These are phyloP conservation scores for Luvunga scandens DNA, from an alignment of 345 rosid species.

Conservation along the genomic window DNA sequence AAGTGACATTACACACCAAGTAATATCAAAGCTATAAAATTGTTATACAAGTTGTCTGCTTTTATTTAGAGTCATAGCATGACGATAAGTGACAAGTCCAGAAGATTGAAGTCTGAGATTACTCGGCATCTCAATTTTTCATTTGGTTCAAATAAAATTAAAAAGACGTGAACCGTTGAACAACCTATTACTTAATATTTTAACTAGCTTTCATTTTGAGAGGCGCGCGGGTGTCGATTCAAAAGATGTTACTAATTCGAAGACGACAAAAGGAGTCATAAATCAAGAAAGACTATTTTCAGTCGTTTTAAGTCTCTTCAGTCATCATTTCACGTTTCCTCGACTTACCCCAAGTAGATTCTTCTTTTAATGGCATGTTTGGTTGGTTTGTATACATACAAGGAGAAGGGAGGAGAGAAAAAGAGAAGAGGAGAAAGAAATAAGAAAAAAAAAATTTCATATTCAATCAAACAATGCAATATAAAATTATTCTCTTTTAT, in stretches of 20 bases:
- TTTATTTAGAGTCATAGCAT: neutral
- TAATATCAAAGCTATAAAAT: too few relatives aligned
- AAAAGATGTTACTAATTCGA: neutral
- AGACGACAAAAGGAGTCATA: neutral
- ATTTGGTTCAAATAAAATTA: neutral
- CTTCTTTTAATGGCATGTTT: constrained; percentile 4
- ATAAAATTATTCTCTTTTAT: too few relatives aligned
- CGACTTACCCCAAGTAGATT: constrained; percentile 21
- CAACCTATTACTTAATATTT: neutral
- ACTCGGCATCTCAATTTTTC: neutral
- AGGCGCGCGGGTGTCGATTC: constrained; percentile 5
- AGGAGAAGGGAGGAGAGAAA: too few relatives aligned
- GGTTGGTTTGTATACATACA: too few relatives aligned
- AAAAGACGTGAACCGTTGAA: neutral
- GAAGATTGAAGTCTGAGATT: neutral
- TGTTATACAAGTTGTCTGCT: neutral
- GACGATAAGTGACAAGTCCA: neutral
- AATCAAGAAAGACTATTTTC: neutral
- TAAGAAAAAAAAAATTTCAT: too few relatives aligned
- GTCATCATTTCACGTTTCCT: constrained; percentile 11
- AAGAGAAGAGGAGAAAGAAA: too few relatives aligned
- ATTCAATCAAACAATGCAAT: too few relatives aligned
- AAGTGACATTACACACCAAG: too few relatives aligned
- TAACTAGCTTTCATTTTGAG: neutral
- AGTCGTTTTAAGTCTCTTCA: neutral